Evolutionary conservation across 768 basidiomycete genomes (phyloP), one percentile per base, ranked within the genome.

Genomic region (Cyclocybe cylindracea): DNA sequence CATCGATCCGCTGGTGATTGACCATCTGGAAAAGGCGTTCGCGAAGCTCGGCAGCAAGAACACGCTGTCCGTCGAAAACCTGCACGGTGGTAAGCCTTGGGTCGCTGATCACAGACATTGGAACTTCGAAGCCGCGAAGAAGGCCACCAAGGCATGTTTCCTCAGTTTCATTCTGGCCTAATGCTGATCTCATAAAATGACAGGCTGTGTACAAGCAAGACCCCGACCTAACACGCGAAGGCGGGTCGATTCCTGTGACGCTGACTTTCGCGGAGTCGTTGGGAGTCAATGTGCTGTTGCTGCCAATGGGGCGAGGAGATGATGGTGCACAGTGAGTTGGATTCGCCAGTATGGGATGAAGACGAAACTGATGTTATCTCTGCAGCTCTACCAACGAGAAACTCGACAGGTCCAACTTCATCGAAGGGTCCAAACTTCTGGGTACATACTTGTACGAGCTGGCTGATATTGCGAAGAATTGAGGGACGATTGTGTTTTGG

Each of bases 181-280:
- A 19, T 42, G 13, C 10, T n/a, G 19, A 18, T 8, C 36, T 75
- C 71, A 65, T 70, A 11, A 14, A 46, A 40, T 29, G 13, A 32
- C 40, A 79, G 78, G 67, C 66, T n/a, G 64, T 94, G 7, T 94
- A 92, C 71, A 75, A 81, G 41, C 78, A 79, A 64, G 80, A 83
- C 5, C 94, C 94, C 0, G 91, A 95, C 65, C 74, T 87, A 52
- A 94, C 89, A 2, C 83, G 93, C 38, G 94, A 96, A 67, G 93
- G 93, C n/a, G 95, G 95, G 4, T 92, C 91, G 5, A 95, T 95
- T 56, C 94, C 94, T 0, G 91, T 96, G 31, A 95, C 94, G 4
- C 78, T 98, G 51, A 95, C 93, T 1, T 96, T 98, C 66, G 92
- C 94, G 8, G 92, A 97, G 64, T 83, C 83, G 39, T 73, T 97